These are phyloP conservation scores for Chrysosphaeria jannelii DNA, from an alignment of 2,329 filamentous ascomycete species.

Conservation along the genomic window DNA sequence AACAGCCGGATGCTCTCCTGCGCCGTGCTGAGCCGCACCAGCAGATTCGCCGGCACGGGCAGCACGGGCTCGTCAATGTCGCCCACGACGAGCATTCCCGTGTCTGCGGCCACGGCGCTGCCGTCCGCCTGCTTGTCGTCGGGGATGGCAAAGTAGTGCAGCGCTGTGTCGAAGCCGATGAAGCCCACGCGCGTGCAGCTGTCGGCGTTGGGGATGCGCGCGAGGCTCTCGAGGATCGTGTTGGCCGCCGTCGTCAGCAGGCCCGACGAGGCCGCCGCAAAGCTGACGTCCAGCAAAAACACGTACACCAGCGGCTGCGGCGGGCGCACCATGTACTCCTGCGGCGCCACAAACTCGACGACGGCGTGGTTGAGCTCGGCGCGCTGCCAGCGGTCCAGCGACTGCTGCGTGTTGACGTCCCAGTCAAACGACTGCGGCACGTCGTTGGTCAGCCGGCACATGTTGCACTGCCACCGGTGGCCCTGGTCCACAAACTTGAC, in stretches of 20 bases:
- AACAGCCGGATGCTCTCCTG: constrained; percentile 77
- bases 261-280: constrained; percentile 63
- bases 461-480: constrained; percentile 95
- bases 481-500: constrained; percentile 91
- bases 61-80: constrained; percentile 92
- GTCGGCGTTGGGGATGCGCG: constrained; percentile 94
- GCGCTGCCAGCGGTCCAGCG: constrained; percentile 71
- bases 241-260: constrained; percentile 75
- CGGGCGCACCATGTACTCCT: constrained; percentile 97
- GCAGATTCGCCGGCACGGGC: constrained; percentile 68
- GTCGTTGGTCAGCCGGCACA: constrained; percentile 97
- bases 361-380: constrained; percentile 88
- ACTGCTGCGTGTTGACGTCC: constrained; percentile 78
- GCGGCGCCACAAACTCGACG: constrained; percentile 87
- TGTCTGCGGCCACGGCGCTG: constrained; percentile 11
- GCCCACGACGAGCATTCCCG: constrained; percentile 77
- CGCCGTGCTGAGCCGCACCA: constrained; percentile 71
- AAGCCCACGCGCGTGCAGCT: constrained; percentile 78
- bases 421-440: constrained; percentile 98
- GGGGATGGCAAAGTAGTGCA: constrained; percentile 90
- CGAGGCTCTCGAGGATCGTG: constrained; percentile 81
- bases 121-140: constrained; percentile 4
- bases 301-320: constrained; percentile 87
- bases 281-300: constrained; percentile 87
- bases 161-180: constrained; percentile 73